A percentile compares a stretch with the other conserved stretches of the same genome.
phyloP scores from a whole-genome alignment of 768 basidiomycete species.

The Amanita polypyramis region DNA sequence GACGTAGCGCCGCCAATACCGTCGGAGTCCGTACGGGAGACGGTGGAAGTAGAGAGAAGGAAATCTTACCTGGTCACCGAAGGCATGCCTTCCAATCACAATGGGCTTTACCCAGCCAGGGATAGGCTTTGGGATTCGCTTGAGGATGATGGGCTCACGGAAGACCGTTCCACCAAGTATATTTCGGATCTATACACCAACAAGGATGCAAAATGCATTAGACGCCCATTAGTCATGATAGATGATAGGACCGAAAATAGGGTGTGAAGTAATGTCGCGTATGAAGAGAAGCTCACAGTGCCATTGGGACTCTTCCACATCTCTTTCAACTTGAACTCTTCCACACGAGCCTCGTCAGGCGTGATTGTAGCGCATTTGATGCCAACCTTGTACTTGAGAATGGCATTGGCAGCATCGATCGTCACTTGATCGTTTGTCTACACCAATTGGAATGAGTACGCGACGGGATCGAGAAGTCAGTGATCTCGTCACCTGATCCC shows the following conservation, averaged over 20 bases:
- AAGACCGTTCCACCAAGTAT: slow-evolving; percentile 98
- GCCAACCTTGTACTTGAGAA: slow-evolving; percentile 88
- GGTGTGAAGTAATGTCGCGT: background rate
- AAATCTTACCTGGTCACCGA: slow-evolving; percentile 75
- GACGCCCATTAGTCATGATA: no score
- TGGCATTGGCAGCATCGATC: slow-evolving; percentile 88
- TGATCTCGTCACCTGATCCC: slow-evolving; percentile 56
- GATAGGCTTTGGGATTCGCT: slow-evolving; percentile 83
- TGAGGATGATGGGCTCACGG: slow-evolving; percentile 93
- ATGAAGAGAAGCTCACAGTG: slow-evolving; percentile 42
- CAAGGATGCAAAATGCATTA: background rate
- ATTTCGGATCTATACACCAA: slow-evolving; percentile 70
- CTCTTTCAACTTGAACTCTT: slow-evolving; percentile 96
- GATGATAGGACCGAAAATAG: background rate
- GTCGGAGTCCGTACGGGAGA: no score
- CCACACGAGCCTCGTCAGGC: slow-evolving; percentile 90
- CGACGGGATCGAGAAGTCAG: background rate
- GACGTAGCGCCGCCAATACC: no score
- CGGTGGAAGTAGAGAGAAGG: background rate
- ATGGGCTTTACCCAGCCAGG: slow-evolving; percentile 98
- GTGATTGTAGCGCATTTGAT: slow-evolving; percentile 99
- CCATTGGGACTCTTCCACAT: slow-evolving; percentile 99
- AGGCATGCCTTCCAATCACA: slow-evolving; percentile 92
- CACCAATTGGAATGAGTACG: background rate
- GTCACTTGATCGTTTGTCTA: slow-evolving; percentile 94